phyloP scores from a whole-genome alignment of 164 flowering plant species.

The Nelumbo lutea region DNA sequence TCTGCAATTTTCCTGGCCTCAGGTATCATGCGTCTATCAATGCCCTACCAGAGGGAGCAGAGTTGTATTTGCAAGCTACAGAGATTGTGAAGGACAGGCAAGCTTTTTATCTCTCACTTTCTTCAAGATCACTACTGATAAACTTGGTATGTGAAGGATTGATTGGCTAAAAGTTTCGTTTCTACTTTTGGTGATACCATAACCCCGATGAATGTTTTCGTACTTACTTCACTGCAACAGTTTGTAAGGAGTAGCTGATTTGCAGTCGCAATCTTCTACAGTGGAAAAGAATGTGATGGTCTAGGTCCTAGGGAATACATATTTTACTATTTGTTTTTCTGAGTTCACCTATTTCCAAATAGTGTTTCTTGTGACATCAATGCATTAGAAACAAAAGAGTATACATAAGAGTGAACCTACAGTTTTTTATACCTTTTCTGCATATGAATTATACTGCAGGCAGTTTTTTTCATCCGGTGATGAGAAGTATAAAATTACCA shows the following conservation, averaged over 20 bases:
- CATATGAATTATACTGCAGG: too few species aligned
- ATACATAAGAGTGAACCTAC: too few species aligned
- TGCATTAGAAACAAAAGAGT: too few species aligned
- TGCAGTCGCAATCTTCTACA: too few species aligned
- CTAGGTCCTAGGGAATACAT: background rate
- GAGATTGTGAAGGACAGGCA: slow-evolving; percentile 33
- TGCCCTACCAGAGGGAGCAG: slow-evolving; percentile 36
- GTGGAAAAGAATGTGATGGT: background rate
- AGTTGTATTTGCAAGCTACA: slow-evolving; percentile 37
- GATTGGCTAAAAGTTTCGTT: background rate
- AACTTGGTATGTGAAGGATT: background rate
- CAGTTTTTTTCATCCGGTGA: background rate
- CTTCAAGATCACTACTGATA: background rate
- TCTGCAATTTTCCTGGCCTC: slow-evolving; percentile 59
- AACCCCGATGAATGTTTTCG: background rate
- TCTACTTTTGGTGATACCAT: background rate
- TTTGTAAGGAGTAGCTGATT: background rate
- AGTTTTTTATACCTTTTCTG: too few species aligned
- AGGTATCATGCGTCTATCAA: slow-evolving; percentile 31
- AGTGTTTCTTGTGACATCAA: too few species aligned
- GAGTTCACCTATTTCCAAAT: too few species aligned
- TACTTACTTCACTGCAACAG: background rate
- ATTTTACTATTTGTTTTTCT: too few species aligned
- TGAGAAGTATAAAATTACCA: background rate
- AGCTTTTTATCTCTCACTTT: slow-evolving; percentile 8